phyloP scores from a whole-genome alignment of 768 basidiomycete genomes.

The Coprinopsis sp. region DNA sequence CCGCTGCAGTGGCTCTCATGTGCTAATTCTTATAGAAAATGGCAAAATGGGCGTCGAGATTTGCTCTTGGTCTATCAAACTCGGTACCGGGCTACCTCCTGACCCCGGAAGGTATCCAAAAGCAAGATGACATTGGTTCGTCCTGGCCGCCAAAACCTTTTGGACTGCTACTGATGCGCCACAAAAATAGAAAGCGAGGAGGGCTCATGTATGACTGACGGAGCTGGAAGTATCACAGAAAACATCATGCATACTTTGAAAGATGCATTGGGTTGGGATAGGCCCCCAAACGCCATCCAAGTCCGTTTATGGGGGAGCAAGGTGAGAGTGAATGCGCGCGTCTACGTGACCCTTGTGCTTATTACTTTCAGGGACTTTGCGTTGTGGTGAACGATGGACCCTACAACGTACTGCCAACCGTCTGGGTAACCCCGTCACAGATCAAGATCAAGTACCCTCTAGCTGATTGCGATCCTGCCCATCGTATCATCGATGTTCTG shows the following conservation, averaged over 20 bases:
- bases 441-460: conserved; percentile 40
- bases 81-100: conserved; percentile 54
- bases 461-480: conserved; percentile 31
- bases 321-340: conserved; percentile 20
- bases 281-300: conserved; percentile 46
- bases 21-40: conserved; percentile 37
- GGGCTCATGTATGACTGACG: conserved; percentile 51
- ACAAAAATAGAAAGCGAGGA: conserved; percentile 20
- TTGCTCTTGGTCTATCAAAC: conserved; percentile 57
- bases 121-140: conserved; percentile 47
- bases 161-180: background rate
- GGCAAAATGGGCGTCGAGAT: conserved; percentile 61
- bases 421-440: conserved; percentile 38
- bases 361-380: conserved; percentile 32
- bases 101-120: conserved; percentile 28
- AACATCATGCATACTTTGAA: conserved; percentile 30
- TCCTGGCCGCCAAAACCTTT: conserved; percentile 13
- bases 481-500: conserved; percentile 48
- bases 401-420: conserved; percentile 16
- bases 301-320: conserved; percentile 45
- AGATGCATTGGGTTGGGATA: conserved; percentile 29
- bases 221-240: conserved; percentile 43
- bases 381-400: conserved; percentile 26
- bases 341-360: background rate
- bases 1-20: background rate